Evolutionary conservation across 495 filamentous ascomycete genomes (phyloP).

Genomic region (Cercophora newfieldiana): DNA sequence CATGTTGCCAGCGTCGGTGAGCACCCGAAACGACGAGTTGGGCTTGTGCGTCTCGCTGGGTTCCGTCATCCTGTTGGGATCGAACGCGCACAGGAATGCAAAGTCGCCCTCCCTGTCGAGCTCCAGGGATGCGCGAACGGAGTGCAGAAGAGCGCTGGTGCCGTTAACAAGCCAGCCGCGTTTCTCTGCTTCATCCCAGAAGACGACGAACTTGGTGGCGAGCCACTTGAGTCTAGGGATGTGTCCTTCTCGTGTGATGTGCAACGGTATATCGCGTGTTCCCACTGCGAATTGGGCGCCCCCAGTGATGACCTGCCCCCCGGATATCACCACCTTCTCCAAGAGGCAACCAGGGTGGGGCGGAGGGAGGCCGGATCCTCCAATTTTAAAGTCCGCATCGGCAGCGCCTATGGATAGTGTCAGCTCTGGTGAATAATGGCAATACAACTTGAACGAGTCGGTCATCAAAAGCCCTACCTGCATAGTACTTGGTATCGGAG

Average conservation of each 20-base stretch:
- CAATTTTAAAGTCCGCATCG: neutral
- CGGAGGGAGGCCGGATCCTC: neutral
- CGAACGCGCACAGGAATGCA: neutral
- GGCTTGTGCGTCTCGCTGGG: neutral
- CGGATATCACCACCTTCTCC: neutral
- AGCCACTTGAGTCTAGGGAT: constrained; percentile 29
- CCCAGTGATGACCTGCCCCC: neutral
- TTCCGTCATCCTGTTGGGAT: neutral
- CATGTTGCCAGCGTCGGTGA: neutral
- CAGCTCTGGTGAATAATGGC: neutral
- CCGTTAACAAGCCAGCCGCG: constrained; percentile 45
- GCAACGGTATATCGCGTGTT: neutral
- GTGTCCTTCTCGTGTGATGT: neutral
- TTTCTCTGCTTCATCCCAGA: constrained; percentile 39
- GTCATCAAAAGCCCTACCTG: neutral
- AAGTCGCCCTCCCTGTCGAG: constrained; percentile 11
- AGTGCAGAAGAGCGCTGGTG: constrained; percentile 41
- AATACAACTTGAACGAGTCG: neutral
- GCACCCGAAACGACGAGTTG: neutral
- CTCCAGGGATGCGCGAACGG: constrained; percentile 37
- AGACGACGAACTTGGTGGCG: constrained; percentile 28
- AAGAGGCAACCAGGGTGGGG: neutral
- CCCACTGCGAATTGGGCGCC: neutral
- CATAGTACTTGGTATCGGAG: neutral
- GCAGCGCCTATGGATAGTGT: neutral